Conservation (phyloP, 1,139 yeast genomes). For the Suhomyces guaymorum region DNA sequence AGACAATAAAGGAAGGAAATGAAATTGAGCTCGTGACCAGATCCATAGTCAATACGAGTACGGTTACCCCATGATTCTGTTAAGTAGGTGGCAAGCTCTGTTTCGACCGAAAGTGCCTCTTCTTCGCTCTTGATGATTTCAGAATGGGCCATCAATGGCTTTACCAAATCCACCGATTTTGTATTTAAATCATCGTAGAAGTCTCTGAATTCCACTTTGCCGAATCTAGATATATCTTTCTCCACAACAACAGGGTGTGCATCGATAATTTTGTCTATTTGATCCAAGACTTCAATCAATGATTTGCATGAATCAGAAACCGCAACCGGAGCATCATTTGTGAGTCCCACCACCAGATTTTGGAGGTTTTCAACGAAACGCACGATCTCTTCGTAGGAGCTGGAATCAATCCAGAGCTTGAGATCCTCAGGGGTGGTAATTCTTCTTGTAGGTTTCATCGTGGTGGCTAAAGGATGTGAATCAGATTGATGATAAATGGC, state of each 20-base stretch:
- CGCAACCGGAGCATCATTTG: slow-evolving; percentile 47
- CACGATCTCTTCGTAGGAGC: slow-evolving; percentile 51
- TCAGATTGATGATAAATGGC: no score
- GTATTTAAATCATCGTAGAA: slow-evolving; percentile 69
- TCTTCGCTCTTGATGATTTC: not conserved
- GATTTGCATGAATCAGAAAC: slow-evolving; percentile 23
- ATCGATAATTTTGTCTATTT: slow-evolving; percentile 47
- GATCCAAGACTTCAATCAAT: slow-evolving; percentile 44
- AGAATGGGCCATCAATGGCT: slow-evolving; percentile 1
- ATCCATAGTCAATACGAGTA: slow-evolving; percentile 89
- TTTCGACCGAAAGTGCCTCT: slow-evolving; percentile 17
- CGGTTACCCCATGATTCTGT: slow-evolving; percentile 82
- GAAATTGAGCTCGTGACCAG: slow-evolving; percentile 94
- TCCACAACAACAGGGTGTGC: slow-evolving; percentile 69
- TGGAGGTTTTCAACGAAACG: slow-evolving; percentile 62
- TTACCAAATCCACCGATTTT: slow-evolving; percentile 29
- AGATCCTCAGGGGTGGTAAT: slow-evolving; percentile 64
- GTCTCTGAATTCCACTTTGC: slow-evolving; percentile 83
- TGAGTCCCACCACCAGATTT: slow-evolving; percentile 64
- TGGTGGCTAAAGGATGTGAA: no score
- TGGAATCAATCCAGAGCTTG: slow-evolving; percentile 57
- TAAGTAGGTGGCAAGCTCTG: slow-evolving; percentile 56
- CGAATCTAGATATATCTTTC: slow-evolving; percentile 76
- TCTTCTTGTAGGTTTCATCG: slow-evolving; percentile 48
- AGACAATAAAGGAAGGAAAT: slow-evolving; percentile 67